Evolutionary conservation across 2,329 filamentous ascomycete genomes (phyloP).

Genomic region (Claviceps pusilla): DNA sequence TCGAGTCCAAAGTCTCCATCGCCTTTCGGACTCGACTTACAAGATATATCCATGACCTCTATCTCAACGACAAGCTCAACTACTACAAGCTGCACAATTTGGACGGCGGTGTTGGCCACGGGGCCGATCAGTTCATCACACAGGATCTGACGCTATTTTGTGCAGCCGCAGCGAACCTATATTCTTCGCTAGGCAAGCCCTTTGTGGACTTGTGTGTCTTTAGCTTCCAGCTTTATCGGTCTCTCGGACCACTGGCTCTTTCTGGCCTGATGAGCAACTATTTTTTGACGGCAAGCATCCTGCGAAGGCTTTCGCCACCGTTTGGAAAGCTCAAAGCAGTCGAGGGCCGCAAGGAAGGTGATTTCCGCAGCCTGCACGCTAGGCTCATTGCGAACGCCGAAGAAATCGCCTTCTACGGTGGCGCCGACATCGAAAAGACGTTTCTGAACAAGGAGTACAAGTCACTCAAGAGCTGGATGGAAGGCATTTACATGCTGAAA

Average conservation of each 20-base stretch:
- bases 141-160: constrained; percentile 95
- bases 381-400: constrained; percentile 92
- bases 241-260: constrained; percentile 74
- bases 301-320: constrained; percentile 77
- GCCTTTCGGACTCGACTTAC: constrained; percentile 92
- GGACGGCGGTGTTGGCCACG: constrained; percentile 82
- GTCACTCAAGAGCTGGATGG: constrained; percentile 92
- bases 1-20: constrained; percentile 95
- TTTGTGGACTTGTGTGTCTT: constrained; percentile 95
- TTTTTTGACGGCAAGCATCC: constrained; percentile 79
- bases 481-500: constrained; percentile 92
- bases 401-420: constrained; percentile 94
- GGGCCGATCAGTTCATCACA: constrained; percentile 92
- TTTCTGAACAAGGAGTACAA: constrained; percentile 87
- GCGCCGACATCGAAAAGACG: constrained; percentile 84
- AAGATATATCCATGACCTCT: constrained; percentile 91
- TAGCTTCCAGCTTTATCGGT: constrained; percentile 91
- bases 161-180: constrained; percentile 76
- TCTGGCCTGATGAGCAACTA: constrained; percentile 83
- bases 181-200: constrained; percentile 94
- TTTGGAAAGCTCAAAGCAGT: constrained; percentile 96
- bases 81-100: constrained; percentile 92
- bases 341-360: constrained; percentile 86
- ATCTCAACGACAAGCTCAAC: constrained; percentile 85
- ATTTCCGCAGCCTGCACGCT: constrained; percentile 83